phyloP scores from a whole-genome alignment of 306 rosid genomes.

The Cucurbita maxima region DNA sequence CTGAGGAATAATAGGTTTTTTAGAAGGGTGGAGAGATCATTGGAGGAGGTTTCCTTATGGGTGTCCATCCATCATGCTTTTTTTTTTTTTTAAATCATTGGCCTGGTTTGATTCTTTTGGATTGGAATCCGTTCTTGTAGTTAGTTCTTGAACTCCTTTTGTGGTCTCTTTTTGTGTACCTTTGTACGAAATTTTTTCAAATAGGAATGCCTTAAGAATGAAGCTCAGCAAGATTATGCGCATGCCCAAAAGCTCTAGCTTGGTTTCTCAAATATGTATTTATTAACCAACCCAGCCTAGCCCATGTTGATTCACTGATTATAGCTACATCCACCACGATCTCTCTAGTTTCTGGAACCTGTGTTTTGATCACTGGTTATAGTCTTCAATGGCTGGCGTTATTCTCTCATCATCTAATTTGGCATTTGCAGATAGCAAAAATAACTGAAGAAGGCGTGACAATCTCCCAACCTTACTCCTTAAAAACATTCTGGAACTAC shows the following conservation, averaged over 20 bases:
- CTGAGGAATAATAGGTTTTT: neutral
- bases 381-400: neutral
- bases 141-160: no score
- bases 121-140: neutral
- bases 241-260: neutral
- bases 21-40: neutral
- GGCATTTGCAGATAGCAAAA: constrained; percentile 57
- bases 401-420: neutral
- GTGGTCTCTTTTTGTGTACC: neutral
- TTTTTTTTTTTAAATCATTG: neutral
- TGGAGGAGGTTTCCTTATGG: neutral
- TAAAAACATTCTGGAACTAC: constrained; percentile 84
- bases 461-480: constrained; percentile 47
- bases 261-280: neutral
- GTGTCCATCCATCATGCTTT: neutral
- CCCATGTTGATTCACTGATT: neutral
- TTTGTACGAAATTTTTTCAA: neutral
- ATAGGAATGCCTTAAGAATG: neutral
- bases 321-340: neutral
- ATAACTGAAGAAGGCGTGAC: constrained; percentile 66
- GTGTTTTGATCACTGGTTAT: neutral
- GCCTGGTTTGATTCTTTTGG: neutral
- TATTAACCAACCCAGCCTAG: neutral
- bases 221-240: neutral
- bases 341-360: neutral